A percentile compares a stretch with the other conserved stretches of the same genome.
Conservation (phyloP, 495 filamentous ascomycete species). For the Podospora tetraspora region DNA sequence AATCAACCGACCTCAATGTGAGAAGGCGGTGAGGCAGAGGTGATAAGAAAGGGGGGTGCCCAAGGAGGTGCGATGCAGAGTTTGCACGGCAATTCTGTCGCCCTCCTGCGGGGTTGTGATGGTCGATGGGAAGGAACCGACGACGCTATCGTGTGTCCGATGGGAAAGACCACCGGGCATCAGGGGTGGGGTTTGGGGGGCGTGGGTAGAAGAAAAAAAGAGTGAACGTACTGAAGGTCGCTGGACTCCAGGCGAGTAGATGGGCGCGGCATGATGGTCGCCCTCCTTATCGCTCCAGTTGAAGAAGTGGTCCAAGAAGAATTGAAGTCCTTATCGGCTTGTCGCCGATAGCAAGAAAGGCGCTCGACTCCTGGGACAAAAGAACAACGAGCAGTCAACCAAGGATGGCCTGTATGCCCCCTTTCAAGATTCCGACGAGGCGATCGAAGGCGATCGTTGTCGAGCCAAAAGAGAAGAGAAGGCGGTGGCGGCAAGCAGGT, state of each 20-base stretch:
- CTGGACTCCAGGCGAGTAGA: not conserved
- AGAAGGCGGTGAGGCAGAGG: not conserved
- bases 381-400: not conserved
- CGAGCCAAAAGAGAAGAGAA: not conserved
- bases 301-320: not conserved
- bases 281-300: not conserved
- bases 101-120: not conserved
- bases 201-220: not conserved
- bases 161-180: not conserved
- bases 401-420: not conserved
- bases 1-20: not conserved
- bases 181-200: not conserved
- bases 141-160: not conserved
- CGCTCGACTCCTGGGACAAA: not conserved
- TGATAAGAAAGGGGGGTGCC: not conserved
- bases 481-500: not conserved
- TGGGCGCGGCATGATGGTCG: not conserved
- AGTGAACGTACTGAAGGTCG: not conserved
- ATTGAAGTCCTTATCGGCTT: not conserved
- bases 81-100: not conserved
- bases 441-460: not conserved
- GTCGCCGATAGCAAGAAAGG: not conserved
- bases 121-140: not conserved
- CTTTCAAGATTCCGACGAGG: not conserved
- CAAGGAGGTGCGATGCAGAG: not conserved